A percentile compares a stretch with the other conserved stretches of the same genome.
phyloP scores from a whole-genome alignment of 331 rosid genomes.

The Prunus yedoensis region DNA sequence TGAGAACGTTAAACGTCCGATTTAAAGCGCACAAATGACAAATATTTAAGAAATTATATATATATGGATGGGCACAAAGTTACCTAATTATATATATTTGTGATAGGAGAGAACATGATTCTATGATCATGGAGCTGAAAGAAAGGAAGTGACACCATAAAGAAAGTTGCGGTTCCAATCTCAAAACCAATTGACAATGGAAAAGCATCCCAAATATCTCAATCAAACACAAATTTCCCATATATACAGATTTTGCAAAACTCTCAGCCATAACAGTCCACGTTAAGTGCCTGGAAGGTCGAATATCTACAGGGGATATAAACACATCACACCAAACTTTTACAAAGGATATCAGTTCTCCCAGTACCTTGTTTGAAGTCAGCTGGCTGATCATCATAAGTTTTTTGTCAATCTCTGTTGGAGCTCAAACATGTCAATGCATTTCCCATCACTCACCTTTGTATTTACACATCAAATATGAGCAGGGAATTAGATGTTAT shows the following conservation, averaged over 20 bases:
- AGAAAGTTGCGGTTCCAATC: too few relatives aligned
- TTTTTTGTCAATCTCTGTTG: conserved; percentile 28
- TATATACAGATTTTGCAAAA: background rate
- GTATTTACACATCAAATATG: background rate
- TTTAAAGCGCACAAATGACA: too few relatives aligned
- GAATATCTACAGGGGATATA: background rate
- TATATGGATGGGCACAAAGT: too few relatives aligned
- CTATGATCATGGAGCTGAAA: too few relatives aligned
- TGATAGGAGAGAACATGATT: too few relatives aligned
- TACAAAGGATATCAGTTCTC: background rate
- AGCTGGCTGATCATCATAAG: background rate
- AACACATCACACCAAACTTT: background rate
- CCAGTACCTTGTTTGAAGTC: background rate
- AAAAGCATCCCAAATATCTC: too few relatives aligned
- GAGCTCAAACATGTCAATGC: conserved; percentile 29
- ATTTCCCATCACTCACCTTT: conserved; percentile 32
- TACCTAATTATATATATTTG: too few relatives aligned
- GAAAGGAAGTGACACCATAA: too few relatives aligned
- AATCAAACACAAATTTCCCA: background rate
- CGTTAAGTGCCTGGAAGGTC: background rate
- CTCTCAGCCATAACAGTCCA: background rate
- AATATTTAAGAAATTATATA: too few relatives aligned
- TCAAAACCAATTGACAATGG: too few relatives aligned
- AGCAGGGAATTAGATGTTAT: background rate
- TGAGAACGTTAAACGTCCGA: too few relatives aligned